Evolutionary conservation across 2,329 filamentous ascomycete species (phyloP), one percentile per base, ranked within the genome.

Genomic region (Thielaviopsis euricoi): DNA sequence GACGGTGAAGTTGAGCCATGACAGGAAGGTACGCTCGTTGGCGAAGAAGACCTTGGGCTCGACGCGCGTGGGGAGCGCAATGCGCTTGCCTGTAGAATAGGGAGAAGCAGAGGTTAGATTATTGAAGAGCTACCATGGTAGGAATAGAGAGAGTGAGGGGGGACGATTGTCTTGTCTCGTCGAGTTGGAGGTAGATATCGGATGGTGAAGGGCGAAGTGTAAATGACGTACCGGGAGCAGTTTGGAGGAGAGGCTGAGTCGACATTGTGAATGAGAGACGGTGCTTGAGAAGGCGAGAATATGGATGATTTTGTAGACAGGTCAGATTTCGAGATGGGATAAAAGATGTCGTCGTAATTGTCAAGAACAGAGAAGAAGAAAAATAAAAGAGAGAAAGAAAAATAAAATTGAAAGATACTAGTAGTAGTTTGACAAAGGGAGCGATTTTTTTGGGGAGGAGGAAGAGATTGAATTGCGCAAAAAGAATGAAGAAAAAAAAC

Each of bases 41-140:
- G 93, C 93, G 78, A 98, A 98, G 82, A 97, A 98, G 77, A 98
- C 93, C 75, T 98, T 98, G 66, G 93, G 93, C 73, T 98, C 93
- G 72, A 98, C 91, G 65, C 93, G 89, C 61, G 91, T 96, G 59
- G 93, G 93, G 63, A 98, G 88, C 67, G 93, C 91, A 70, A 98
- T 97, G 69, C 91, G 89, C 77, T 98, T 98, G 80, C 91, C 91
- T 95, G 66, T 53, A n/a, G 40, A 21, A 50, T 29, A 33, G 26
- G 12, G 12, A 23, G 17, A 7, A 21, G n/a, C 12, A 43, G 22
- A 43, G 6, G 25, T 40, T 37, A 40, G 22, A n/a, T 54, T 37
- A 61, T 66, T 61, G 65, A 61, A 17, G 37, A 2, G 37, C 6
- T 12, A 4, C 13, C n/a, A 17, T 43, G 2, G 23, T 19, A 10